Percentiles rank a stretch among this genome's conserved stretches.
Evolutionary conservation across 1,284 basidiomycete genomes (phyloP).

Genomic region (Marasmius oreades): DNA sequence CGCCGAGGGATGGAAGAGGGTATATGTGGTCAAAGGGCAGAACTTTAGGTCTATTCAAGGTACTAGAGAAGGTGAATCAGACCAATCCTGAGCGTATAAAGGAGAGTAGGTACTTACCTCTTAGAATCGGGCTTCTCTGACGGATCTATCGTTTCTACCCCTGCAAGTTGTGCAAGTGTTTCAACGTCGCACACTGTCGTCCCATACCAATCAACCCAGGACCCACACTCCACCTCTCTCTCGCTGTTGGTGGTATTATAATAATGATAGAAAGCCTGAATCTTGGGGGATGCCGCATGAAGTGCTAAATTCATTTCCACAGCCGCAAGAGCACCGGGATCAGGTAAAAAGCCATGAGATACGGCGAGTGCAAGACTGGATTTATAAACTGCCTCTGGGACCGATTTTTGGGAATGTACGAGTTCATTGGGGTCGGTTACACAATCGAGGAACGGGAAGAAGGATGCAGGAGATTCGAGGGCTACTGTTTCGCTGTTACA

Average conservation of each 20-base stretch:
- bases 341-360: conserved; percentile 42
- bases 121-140: conserved; percentile 24
- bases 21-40: conserved; percentile 73
- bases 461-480: conserved; percentile 62
- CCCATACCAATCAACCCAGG: conserved; percentile 90
- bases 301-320: conserved; percentile 64
- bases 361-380: conserved; percentile 49
- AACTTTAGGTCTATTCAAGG: conserved; percentile 38
- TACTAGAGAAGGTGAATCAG: conserved; percentile 15
- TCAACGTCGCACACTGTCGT: conserved; percentile 71
- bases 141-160: conserved; percentile 50
- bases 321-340: conserved; percentile 44
- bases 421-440: conserved; percentile 51
- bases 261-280: conserved; percentile 71
- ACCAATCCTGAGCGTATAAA: not conserved
- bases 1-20: conserved; percentile 38
- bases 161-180: conserved; percentile 54
- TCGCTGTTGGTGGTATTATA: conserved; percentile 42
- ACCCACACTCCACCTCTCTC: conserved; percentile 50
- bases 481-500: conserved; percentile 41
- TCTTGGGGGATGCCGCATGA: conserved; percentile 65
- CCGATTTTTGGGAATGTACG: conserved; percentile 30
- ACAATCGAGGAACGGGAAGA: conserved; percentile 66
- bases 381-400: conserved; percentile 53
- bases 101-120: conserved; percentile 14